Base-by-base conservation (phyloP, 176 grass and related monocot genomes). In the Luzula sylvatica region DNA sequence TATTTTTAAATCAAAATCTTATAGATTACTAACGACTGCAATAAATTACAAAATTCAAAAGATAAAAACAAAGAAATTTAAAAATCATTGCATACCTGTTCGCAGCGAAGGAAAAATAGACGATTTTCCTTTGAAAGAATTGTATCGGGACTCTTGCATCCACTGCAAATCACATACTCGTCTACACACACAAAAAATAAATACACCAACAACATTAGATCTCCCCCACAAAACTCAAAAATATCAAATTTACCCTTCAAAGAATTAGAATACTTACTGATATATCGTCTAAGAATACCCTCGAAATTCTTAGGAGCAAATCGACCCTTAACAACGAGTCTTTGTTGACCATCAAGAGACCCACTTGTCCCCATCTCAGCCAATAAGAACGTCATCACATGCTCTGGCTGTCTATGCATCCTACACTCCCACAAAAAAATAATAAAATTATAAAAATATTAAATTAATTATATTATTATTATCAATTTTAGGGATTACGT, bases 331-430 rank as follows among this genome's bases (percentile, higher is more conserved):
- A 95, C 56, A 8, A 88, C 89, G 65, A 95, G 68, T 45, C 89
- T 84, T 68, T 88, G 83, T 21, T 88, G 83, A 29, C 83, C 89
- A 75, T 95, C 89, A 67, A 85, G 63, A 21, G 89, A 95, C 12
- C 89, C 83, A 25, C 74, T 88, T 26, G 83, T 88, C 27, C 80
- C 80, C 83, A 95, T 73, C 53, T 88, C 80, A 73, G 83, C 71
- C 41, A 95, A 83, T 30, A 88, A 46, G 60, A 85, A 95, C 29
- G 65, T 84, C 83, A 95, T 95, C 38, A 95, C 89, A 64, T 95
- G 89, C 59, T 85, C 77, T 41, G 89, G 83, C 66, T 95, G 77
- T 53, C 89, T 85, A 66, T 84, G 83, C 77, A 95, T 85, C 70
- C 89, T 95, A 76, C n/a, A 59, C 29, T 64, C 0, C 18, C 15